Base-by-base conservation (phyloP, 2,329 filamentous ascomycete genomes). In the Hirsutella minnesotensis region DNA sequence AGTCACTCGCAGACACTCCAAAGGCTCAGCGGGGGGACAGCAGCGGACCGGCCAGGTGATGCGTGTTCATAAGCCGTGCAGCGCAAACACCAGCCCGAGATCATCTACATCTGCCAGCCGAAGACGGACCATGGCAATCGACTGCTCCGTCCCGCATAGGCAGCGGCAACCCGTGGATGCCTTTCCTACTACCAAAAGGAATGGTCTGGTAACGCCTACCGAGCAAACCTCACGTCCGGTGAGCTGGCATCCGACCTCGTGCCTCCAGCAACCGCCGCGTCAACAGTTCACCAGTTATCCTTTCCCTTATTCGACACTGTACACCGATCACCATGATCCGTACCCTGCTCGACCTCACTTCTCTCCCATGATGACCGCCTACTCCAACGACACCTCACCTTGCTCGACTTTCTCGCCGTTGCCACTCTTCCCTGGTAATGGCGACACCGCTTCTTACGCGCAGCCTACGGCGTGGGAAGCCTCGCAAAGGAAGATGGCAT, bases 201-300 rank as follows among this genome's bases (percentile, higher is more conserved):
- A 41, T 12, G 39, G 43, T 5, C 5, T 37, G 21, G 33, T n/a
- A 19, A 35, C 16, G 15, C 7, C 24, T 30, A 18, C 35, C 21
- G 52, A 51, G 30, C 47, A 49, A 30, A 34, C 46, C 38, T 31
- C 46, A 47, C 51, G 44, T 12, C 49, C 46, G 29, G 50, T 85
- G 38, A 87, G 83, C 67, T 88, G 84, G 84, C 84, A 88, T 57
- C 81, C 83, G 3, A 73, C 75, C 19, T 75, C 80, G 9, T 68
- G 75, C 45, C 59, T 66, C 18, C 59, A 58, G 37, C 50, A 57
- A 54, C 56, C 63, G 15, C 59, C 61, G 46, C 58, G 59, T 35
- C 64, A 64, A 18, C 58, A 60, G 44, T 45, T 61, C 24, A 54
- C 58, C 30, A 55, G 61, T 49, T 67, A 70, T 48, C 54, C 63